Percentiles rank a stretch among this genome's conserved stretches.
These are phyloP conservation scores for Fusarium brachygibbosum DNA, from an alignment of 2,329 filamentous ascomycete species.

Conservation along the genomic window DNA sequence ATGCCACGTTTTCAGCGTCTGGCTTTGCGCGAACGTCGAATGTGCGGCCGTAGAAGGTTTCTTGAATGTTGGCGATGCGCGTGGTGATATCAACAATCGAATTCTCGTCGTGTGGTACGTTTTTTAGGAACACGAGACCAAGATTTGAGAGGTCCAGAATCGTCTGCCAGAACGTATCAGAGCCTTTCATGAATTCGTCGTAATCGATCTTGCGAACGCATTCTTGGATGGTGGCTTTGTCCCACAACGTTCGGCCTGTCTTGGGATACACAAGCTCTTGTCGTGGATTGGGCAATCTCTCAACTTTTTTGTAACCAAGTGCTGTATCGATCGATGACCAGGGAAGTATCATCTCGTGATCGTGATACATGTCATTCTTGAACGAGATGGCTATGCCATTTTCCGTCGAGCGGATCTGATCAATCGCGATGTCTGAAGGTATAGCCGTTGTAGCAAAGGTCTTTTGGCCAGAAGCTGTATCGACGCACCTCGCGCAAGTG, in stretches of 20 bases:
- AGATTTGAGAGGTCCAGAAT: constrained; percentile 73
- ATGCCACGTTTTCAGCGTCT: constrained; percentile 90
- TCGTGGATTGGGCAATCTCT: constrained; percentile 43
- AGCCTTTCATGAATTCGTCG: constrained; percentile 76
- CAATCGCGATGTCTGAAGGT: constrained; percentile 52
- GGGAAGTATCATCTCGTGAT: constrained; percentile 53
- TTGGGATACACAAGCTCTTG: constrained; percentile 50
- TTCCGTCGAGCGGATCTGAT: constrained; percentile 48
- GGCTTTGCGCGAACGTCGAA: constrained; percentile 89
- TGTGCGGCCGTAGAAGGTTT: constrained; percentile 91
- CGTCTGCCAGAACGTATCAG: constrained; percentile 68
- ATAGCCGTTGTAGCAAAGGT: constrained; percentile 62
- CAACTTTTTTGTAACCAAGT: constrained; percentile 44
- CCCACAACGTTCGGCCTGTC: constrained; percentile 59
- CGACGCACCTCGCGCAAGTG: constrained; percentile 65
- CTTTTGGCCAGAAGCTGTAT: constrained; percentile 71
- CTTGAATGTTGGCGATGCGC: constrained; percentile 82
- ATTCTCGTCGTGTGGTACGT: constrained; percentile 76
- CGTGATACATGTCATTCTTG: constrained; percentile 59
- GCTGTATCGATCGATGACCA: constrained; percentile 56
- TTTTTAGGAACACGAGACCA: constrained; percentile 82
- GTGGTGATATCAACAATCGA: constrained; percentile 77
- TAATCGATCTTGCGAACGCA: constrained; percentile 75
- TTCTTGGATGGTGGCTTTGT: constrained; percentile 52
- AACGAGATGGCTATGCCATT: constrained; percentile 71